Evolutionary conservation across 2,329 filamentous ascomycete species (phyloP).

Genomic region (Claviceps fusiformis): DNA sequence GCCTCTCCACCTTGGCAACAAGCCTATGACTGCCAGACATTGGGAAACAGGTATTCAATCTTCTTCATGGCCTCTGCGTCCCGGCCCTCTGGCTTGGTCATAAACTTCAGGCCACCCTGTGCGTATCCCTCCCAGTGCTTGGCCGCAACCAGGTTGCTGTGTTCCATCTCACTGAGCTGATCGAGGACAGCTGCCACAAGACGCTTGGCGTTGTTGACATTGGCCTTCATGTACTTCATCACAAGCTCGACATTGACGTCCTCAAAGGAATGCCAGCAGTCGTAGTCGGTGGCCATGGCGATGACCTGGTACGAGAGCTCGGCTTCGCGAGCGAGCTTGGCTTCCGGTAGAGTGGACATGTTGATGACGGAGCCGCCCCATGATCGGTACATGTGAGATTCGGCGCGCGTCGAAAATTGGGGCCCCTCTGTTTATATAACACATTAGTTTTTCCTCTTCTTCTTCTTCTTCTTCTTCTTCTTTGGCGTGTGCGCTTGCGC

Average conservation of each 20-base stretch:
- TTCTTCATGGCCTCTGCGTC: conserved; percentile 63
- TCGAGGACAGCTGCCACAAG: conserved; percentile 82
- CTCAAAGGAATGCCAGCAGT: conserved; percentile 81
- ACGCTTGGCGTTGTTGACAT: conserved; percentile 72
- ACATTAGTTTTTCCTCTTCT: neutral
- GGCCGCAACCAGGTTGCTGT: conserved; percentile 60
- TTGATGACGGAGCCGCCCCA: conserved; percentile 96
- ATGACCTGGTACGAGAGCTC: conserved; percentile 98
- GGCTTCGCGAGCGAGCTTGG: conserved; percentile 89
- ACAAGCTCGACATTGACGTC: conserved; percentile 96
- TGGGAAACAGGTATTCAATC: conserved; percentile 77
- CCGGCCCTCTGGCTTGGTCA: conserved; percentile 68
- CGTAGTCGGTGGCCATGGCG: conserved; percentile 98
- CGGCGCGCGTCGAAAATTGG: conserved; percentile 90
- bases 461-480: neutral
- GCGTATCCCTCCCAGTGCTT: conserved; percentile 69
- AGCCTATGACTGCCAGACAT: conserved; percentile 43
- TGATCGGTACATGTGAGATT: conserved; percentile 85
- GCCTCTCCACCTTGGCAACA: too few species aligned
- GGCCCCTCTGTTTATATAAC: conserved; percentile 58
- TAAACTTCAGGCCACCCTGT: conserved; percentile 65
- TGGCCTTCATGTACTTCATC: conserved; percentile 90
- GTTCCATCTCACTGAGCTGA: conserved; percentile 64
- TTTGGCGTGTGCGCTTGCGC: too few species aligned
- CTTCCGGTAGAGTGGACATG: conserved; percentile 92